These are phyloP conservation scores for Flaveria robusta DNA, from an alignment of 129 eudicot genomes.

Conservation along the genomic window DNA sequence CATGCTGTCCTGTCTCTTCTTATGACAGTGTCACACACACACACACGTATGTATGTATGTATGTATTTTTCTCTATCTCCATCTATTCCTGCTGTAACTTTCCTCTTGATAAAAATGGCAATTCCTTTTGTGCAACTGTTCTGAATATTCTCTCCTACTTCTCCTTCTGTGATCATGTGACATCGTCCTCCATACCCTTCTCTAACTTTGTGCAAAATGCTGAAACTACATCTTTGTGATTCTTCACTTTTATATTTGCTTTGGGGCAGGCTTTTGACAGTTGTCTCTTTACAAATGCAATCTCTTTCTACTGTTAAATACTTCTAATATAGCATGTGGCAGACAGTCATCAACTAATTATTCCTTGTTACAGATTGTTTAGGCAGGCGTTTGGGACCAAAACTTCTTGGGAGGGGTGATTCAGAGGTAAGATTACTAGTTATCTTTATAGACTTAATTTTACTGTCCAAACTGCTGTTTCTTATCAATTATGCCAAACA, in stretches of 20 bases:
- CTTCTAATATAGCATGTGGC: constrained; percentile 3
- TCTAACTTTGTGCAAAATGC: not conserved
- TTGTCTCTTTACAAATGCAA: constrained; percentile 2
- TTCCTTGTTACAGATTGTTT: constrained; percentile 70
- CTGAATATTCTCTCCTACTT: not conserved
- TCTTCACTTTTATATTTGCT: constrained; percentile 13
- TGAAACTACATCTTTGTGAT: constrained; percentile 21
- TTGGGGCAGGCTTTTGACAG: constrained; percentile 15
- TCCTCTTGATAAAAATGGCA: not conserved
- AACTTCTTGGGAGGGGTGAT: constrained; percentile 83
- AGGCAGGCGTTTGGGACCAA: constrained; percentile 96
- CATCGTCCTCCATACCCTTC: not conserved
- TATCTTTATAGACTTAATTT: constrained; percentile 11
- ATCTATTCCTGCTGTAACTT: not conserved
- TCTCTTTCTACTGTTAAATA: constrained; percentile 9
- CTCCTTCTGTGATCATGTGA: not conserved
- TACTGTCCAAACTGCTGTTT: not conserved
- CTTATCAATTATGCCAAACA: not conserved
- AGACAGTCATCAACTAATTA: constrained; percentile 22
- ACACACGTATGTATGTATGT: not conserved
- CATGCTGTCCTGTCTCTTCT: not conserved
- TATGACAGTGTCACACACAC: not conserved
- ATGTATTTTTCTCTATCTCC: not conserved
- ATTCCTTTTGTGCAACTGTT: not conserved
- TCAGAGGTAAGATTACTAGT: constrained; percentile 61